Conservation (phyloP, 495 filamentous ascomycete species). For the Hypoxylon lienhwacheense region DNA sequence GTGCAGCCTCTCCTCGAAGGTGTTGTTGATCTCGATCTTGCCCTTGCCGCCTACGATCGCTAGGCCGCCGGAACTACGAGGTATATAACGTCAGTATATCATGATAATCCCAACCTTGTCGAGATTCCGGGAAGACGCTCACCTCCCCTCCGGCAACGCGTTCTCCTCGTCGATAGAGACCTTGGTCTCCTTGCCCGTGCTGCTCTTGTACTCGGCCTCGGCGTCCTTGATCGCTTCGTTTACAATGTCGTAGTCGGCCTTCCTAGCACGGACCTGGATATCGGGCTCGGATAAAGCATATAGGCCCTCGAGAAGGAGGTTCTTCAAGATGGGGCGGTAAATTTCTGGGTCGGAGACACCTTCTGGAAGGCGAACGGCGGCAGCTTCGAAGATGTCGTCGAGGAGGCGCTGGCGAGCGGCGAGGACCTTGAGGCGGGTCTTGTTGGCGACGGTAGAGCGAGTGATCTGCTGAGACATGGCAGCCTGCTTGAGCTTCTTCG, state of each 20-base stretch:
- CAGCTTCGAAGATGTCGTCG: constrained; percentile 85
- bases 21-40: constrained; percentile 99
- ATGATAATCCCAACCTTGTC: too few relatives aligned
- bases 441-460: constrained; percentile 90
- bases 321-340: constrained; percentile 75
- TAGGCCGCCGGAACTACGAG: constrained; percentile 76
- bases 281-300: constrained; percentile 83
- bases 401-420: constrained; percentile 84
- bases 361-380: constrained; percentile 64
- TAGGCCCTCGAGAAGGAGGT: constrained; percentile 83
- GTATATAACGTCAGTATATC: constrained; percentile 21
- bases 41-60: constrained; percentile 77
- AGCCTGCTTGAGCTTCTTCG: constrained; percentile 98
- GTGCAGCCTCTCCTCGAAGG: constrained; percentile 86
- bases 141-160: constrained; percentile 81
- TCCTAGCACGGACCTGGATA: constrained; percentile 69
- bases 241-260: constrained; percentile 73
- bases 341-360: constrained; percentile 67
- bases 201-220: constrained; percentile 76
- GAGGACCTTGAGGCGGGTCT: constrained; percentile 86
- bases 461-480: constrained; percentile 97
- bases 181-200: constrained; percentile 63
- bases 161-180: constrained; percentile 74
- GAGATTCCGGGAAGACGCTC: too few relatives aligned
- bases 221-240: constrained; percentile 77